phyloP scores from a whole-genome alignment of 2,329 filamentous ascomycete genomes.

The Aspergillus awamori region DNA sequence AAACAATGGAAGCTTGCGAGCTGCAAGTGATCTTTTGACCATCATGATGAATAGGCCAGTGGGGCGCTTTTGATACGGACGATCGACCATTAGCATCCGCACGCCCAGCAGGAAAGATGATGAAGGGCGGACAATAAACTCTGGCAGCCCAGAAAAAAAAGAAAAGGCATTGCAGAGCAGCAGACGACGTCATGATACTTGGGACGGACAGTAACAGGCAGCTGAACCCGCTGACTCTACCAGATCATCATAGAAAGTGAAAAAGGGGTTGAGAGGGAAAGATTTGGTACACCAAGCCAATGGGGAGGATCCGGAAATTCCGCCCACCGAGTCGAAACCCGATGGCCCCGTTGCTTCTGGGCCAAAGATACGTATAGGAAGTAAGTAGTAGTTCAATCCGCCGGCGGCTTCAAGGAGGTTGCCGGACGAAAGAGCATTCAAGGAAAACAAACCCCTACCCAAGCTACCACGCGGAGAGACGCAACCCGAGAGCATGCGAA shows the following conservation, averaged over 20 bases:
- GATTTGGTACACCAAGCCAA: not conserved
- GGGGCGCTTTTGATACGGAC: constrained; percentile 8
- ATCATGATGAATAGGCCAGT: constrained; percentile 8
- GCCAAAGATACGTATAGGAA: not conserved
- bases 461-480: constrained; percentile 15
- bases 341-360: not conserved
- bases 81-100: constrained; percentile 8
- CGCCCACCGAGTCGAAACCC: constrained; percentile 1
- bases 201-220: constrained; percentile 12
- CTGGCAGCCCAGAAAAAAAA: not conserved
- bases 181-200: constrained; percentile 27
- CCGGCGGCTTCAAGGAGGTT: not conserved
- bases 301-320: not conserved
- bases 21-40: constrained; percentile 26
- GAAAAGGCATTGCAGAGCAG: not conserved
- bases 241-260: not conserved
- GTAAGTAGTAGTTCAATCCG: too few species aligned
- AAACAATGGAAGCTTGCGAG: constrained; percentile 17
- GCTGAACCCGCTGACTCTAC: constrained; percentile 1
- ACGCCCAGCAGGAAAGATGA: not conserved
- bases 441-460: not conserved
- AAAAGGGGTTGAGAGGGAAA: not conserved
- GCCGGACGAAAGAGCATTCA: not conserved
- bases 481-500: constrained; percentile 14
- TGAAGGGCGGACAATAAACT: constrained; percentile 14